Percentiles rank a stretch among this genome's conserved stretches.
phyloP scores from a whole-genome alignment of 164 flowering plant genomes.

The Cinnamomum chago region DNA sequence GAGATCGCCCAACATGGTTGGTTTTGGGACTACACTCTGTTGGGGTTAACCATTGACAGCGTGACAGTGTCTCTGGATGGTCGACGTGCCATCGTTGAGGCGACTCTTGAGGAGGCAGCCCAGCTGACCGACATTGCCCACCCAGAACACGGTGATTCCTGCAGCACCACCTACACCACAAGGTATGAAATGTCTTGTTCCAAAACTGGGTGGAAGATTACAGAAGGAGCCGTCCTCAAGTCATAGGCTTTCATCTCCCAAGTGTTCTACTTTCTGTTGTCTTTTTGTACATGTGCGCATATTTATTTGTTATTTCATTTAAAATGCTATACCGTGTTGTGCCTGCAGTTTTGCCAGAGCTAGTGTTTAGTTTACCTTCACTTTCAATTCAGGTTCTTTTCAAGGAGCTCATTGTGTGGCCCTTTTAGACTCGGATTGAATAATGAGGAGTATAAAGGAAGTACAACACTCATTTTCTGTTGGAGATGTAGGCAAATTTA shows the following conservation, averaged over 20 bases:
- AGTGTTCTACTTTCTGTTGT: neutral
- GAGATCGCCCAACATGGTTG: constrained; percentile 79
- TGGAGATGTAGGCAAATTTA: no score
- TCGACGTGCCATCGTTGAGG: constrained; percentile 78
- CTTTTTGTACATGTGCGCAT: neutral
- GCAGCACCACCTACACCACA: constrained; percentile 70
- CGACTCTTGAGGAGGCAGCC: constrained; percentile 84
- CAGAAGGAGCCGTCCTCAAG: constrained; percentile 85
- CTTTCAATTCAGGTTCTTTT: neutral
- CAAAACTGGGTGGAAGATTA: constrained; percentile 81
- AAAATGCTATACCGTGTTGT: neutral
- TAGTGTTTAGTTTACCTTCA: neutral
- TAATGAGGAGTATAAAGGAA: neutral
- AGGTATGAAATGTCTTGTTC: constrained; percentile 72
- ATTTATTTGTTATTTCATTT: no score
- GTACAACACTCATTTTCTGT: no score
- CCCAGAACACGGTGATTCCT: constrained; percentile 79
- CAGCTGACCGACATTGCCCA: constrained; percentile 50
- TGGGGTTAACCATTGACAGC: constrained; percentile 72
- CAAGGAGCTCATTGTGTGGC: neutral
- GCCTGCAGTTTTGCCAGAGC: neutral
- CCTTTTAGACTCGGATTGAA: neutral
- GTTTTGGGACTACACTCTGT: constrained; percentile 74
- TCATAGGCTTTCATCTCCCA: constrained; percentile 27
- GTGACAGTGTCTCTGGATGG: constrained; percentile 87